A percentile compares a stretch with the other conserved stretches of the same genome.
phyloP scores from a whole-genome alignment of 306 rosid genomes.

The Arachis hypogaea region DNA sequence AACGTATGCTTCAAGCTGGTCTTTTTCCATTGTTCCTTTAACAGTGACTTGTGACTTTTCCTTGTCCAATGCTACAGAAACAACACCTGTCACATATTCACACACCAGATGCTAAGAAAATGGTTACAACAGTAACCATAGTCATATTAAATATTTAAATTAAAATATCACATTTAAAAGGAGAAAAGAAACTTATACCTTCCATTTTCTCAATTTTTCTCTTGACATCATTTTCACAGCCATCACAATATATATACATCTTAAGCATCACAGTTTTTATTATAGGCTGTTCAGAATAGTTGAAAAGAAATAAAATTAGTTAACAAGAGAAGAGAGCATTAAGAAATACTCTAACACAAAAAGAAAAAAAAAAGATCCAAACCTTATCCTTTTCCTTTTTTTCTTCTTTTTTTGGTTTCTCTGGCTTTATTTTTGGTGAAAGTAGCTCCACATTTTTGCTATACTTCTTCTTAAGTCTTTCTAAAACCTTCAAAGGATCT shows the following conservation, averaged over 20 bases:
- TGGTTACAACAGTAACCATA: neutral
- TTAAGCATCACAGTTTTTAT: conserved; percentile 63
- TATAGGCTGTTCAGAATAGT: conserved; percentile 29
- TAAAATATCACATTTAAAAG: no score
- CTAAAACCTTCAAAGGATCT: conserved; percentile 60
- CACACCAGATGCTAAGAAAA: conserved; percentile 9
- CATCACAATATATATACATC: conserved; percentile 70
- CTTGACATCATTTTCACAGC: conserved; percentile 67
- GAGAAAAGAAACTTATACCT: conserved; percentile 42
- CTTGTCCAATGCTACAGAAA: conserved; percentile 53
- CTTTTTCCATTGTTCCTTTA: conserved; percentile 58
- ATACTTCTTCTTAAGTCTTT: conserved; percentile 58
- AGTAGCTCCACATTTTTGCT: conserved; percentile 68
- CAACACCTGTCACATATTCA: conserved; percentile 49
- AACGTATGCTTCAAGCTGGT: conserved; percentile 45
- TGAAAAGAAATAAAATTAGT: neutral
- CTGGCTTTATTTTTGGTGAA: conserved; percentile 52
- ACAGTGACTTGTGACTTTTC: conserved; percentile 62
- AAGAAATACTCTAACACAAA: neutral
- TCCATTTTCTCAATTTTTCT: conserved; percentile 52
- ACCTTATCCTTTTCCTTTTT: conserved; percentile 47
- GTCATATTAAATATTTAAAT: neutral
- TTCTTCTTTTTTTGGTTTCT: conserved; percentile 28
- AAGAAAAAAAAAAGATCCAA: neutral
- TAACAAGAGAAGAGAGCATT: neutral